Evolutionary conservation across 192 early-diverging fungal species (phyloP).

Genomic region (Ambispora gerdemannii): DNA sequence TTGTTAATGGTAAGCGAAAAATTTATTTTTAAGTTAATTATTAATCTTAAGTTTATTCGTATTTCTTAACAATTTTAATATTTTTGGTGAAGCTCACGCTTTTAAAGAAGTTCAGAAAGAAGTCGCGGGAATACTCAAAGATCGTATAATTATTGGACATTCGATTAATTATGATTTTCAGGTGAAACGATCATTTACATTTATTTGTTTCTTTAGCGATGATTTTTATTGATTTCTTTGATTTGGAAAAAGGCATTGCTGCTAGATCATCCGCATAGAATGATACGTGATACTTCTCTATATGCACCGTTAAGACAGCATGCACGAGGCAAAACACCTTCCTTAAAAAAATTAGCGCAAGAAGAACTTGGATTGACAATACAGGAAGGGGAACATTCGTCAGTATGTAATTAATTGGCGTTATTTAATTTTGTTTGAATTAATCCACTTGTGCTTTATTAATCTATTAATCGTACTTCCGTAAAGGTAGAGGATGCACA

Average conservation of each 20-base stretch:
- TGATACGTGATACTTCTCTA: conserved; percentile 80
- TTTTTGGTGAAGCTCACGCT: conserved; percentile 47
- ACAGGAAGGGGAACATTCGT: conserved; percentile 84
- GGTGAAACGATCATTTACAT: not conserved
- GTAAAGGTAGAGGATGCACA: conserved; percentile 77
- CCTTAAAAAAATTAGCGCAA: conserved; percentile 73
- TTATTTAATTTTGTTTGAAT: not conserved
- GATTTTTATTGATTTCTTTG: not conserved
- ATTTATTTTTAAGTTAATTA: not conserved
- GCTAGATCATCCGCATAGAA: conserved; percentile 71
- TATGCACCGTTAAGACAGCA: conserved; percentile 73
- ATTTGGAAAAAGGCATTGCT: conserved; percentile 50
- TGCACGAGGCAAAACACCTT: conserved; percentile 61
- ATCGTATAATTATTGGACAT: conserved; percentile 89
- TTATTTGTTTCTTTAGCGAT: not conserved
- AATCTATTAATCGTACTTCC: not conserved
- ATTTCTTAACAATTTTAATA: conserved; percentile 23
- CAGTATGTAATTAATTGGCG: conserved; percentile 48
- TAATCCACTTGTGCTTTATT: not conserved
- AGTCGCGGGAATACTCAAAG: conserved; percentile 79
- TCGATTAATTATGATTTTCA: conserved; percentile 86
- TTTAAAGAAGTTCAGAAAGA: conserved; percentile 79
- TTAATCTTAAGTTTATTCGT: not conserved
- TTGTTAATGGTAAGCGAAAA: conserved; percentile 47
- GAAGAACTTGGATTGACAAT: conserved; percentile 75